Evolutionary conservation across 768 basidiomycete species (phyloP).

Genomic region (Polyporus arcularius): DNA sequence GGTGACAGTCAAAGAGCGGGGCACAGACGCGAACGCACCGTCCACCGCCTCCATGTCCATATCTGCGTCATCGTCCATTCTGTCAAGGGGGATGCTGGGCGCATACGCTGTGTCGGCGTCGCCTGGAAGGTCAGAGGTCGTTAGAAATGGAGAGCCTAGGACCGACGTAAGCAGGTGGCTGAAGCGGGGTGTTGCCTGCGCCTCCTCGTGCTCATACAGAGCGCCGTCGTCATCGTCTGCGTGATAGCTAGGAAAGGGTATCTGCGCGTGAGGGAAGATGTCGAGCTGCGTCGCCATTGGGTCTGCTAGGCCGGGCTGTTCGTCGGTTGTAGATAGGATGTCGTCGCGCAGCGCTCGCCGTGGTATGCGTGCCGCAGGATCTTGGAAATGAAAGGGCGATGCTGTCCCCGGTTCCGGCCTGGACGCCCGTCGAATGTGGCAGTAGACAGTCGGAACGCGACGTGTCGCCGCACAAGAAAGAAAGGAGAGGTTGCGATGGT

Average conservation of each 20-base stretch:
- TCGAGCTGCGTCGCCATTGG: conserved; percentile 5
- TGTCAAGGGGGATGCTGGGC: conserved; percentile 7
- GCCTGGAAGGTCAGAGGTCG: conserved; percentile 29
- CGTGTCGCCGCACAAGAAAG: too few relatives aligned
- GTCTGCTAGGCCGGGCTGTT: not conserved
- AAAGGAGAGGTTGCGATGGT: too few relatives aligned
- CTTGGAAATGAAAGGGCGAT: too few relatives aligned
- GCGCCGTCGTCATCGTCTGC: conserved; percentile 1
- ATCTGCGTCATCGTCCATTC: conserved; percentile 16
- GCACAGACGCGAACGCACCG: conserved; percentile 30
- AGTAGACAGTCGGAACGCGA: too few relatives aligned
- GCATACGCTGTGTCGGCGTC: conserved; percentile 17
- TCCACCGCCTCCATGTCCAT: conserved; percentile 31
- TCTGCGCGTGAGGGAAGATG: not conserved
- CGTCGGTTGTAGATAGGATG: not conserved
- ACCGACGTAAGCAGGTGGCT: conserved; percentile 37
- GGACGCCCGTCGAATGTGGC: too few relatives aligned
- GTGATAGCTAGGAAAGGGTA: conserved; percentile 14
- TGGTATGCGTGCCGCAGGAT: too few relatives aligned
- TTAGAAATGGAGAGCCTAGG: conserved; percentile 35
- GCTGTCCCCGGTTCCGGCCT: too few relatives aligned
- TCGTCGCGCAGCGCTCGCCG: not conserved
- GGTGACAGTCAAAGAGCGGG: conserved; percentile 31
- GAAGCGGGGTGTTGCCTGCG: conserved; percentile 28
- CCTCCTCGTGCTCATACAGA: conserved; percentile 5